Evolutionary conservation across 352 stramenopile species (phyloP), one percentile per base, ranked within the genome.

Genomic region (Blastocystis sp.): DNA sequence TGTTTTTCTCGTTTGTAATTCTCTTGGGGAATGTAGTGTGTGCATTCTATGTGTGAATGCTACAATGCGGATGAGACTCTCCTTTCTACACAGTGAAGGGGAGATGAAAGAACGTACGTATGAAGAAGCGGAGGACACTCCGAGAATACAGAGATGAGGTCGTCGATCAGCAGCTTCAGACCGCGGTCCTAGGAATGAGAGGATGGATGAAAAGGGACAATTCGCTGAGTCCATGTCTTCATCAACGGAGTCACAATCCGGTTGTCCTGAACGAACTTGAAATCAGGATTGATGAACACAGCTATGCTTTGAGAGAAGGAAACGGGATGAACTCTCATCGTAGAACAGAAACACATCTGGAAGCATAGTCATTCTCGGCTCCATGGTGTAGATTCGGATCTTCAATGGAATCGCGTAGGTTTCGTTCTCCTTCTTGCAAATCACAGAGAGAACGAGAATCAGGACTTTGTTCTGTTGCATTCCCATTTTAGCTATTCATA

Each of bases 321-420:
- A 7, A 45, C 14, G 9, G 6, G 7, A 24, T 7, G 6, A n/a
- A 81, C 71, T 66, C 24, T 59, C 14, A 61, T 81, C 71, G 63
- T 81, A 59, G 28, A 59, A 63, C 3, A 81, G 28, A 42, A 45
- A 81, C 10, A 81, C 45, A 19, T 81, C 71, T 10, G 71, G 71
- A 81, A n/a, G 66, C 1, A 34, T 42, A 0, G 2, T 28, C 10
- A 45, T 48, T 10, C 28, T 60, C 24, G 52, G 10, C 14, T 43
- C 52, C n/a, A 52, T 64, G 19, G 71, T 48, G 63, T 28, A 48
- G 10, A 81, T 19, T 9, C 43, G 52, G 1, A 81, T 66, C 34
- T 64, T 63, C 19, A 81, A 42, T 7, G 71, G 71, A 64, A 81
- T 68, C 7, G 71, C 45, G 66, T 54, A 81, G 24, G 7, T 45